Base-by-base conservation (phyloP, 108 stramenopile species). In the Poteriospumella lacustris region DNA sequence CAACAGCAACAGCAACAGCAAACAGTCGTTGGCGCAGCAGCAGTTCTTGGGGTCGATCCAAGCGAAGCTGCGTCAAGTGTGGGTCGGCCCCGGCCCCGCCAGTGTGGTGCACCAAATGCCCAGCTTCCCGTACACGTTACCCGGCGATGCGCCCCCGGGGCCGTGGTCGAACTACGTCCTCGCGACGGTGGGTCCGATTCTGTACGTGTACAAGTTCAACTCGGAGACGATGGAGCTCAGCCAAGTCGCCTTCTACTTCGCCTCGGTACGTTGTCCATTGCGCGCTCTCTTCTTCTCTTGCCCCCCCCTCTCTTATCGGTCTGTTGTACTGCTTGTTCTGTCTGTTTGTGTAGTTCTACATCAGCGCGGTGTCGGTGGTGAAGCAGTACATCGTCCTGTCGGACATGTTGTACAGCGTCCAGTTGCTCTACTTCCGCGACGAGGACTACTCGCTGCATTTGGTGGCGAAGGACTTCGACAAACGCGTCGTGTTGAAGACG, bases 81-180 rank as follows among this genome's bases (percentile, higher is more conserved):
- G 70, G 70, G 41, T 9, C 41, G 70, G 70, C 33, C 12, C 70
- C 38, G 70, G 70, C 12, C 70, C 70, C 5, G 36, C n/a, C 43
- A 34, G 9, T 73, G 31, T 73, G 3, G 5, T 73, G 40, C 12
- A 33, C 26, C 70, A 73, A 42, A 29, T 73, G 26, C 24, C 24
- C 26, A 31, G 3, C 9, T 52, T 52, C 15, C 47, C 47, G 19
- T 19, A 52, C 19, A 15, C 47, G 19, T 19, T 15, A 19, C 47
- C 47, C 19, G 19, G 47, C 19, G 19, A 19, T 52, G 47, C 47
- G 19, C 9, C 15, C 19, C 47, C 47, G 47, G 19, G 15, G 19
- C 47, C 9, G 47, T 52, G 19, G 15, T 15, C 15, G 15, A 56
- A 42, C 9, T 73, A 73, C 36, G 12, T 73, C 36, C 3, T 73